Conservation (phyloP, 176 grass and related monocot species). For the Triticum aestivum region IWGSC_CS_RefSeq_v2.1 NC_057811.1:318012083-318012582, state of each 20-base stretch:
- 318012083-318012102: neutral
- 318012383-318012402: slow-evolving; percentile 7
- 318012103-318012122: neutral
- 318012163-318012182: neutral
- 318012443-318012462: slow-evolving; percentile 14
- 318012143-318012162: neutral
- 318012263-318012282: neutral
- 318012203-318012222: slow-evolving; percentile 14
- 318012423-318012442: neutral
- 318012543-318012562: neutral
- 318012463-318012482: neutral
- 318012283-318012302: slow-evolving; percentile 27
- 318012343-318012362: neutral
- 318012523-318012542: neutral
- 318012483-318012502: neutral
- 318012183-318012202: neutral
- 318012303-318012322: slow-evolving; percentile 42
- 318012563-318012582: neutral
- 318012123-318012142: neutral
- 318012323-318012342: slow-evolving; percentile 8
- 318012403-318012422: neutral
- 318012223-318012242: neutral
- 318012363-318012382: neutral
- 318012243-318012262: slow-evolving; percentile 29
- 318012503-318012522: neutral